These are phyloP conservation scores for Curvularia verruculosa DNA, from an alignment of 2,329 filamentous ascomycete species.

Conservation along the genomic window DNA sequence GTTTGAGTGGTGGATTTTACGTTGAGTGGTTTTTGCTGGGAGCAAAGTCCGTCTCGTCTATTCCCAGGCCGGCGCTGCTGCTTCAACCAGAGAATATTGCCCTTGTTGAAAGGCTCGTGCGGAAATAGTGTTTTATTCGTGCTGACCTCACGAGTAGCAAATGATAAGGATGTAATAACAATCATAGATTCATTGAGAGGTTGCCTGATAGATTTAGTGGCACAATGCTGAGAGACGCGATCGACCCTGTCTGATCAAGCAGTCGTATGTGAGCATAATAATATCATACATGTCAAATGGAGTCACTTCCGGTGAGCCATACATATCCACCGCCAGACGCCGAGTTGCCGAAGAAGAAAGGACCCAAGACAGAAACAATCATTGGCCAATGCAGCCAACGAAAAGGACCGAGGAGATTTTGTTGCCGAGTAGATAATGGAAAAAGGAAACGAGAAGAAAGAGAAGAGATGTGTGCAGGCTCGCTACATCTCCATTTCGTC, in stretches of 20 bases:
- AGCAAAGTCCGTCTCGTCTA: neutral
- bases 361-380: constrained; percentile 33
- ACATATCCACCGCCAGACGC: constrained; percentile 42
- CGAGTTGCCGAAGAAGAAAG: constrained; percentile 35
- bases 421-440: constrained; percentile 26
- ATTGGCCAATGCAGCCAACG: constrained; percentile 29
- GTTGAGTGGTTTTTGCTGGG: neutral
- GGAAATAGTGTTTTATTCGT: neutral
- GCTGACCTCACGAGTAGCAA: neutral
- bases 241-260: constrained; percentile 44
- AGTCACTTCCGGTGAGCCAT: constrained; percentile 36
- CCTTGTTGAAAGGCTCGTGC: neutral
- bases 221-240: constrained; percentile 38
- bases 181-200: constrained; percentile 31
- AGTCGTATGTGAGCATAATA: constrained; percentile 40
- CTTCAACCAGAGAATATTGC: neutral
- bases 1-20: constrained; percentile 1
- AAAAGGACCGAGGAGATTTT: constrained; percentile 30
- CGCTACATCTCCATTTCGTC: constrained; percentile 48
- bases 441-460: constrained; percentile 25
- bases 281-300: constrained; percentile 40
- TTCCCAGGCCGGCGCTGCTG: neutral
- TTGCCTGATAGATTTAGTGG: constrained; percentile 34
- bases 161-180: constrained; percentile 3
- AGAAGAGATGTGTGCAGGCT: constrained; percentile 10